These are phyloP conservation scores for Alternaria metachromatica DNA, from an alignment of 2,329 filamentous ascomycete species.

Conservation along the genomic window DNA sequence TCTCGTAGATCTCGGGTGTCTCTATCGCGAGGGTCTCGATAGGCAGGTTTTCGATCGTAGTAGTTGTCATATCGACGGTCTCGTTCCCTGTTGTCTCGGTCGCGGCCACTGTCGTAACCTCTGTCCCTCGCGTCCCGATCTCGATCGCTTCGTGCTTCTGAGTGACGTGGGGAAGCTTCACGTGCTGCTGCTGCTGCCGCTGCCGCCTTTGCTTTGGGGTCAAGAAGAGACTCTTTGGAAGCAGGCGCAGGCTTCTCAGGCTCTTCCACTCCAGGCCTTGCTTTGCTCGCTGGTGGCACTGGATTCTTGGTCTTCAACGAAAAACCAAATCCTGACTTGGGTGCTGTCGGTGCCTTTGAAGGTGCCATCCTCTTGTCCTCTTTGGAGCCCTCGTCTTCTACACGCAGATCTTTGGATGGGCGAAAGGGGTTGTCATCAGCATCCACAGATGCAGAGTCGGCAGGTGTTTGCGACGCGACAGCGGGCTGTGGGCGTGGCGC, in stretches of 20 bases:
- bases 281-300: conserved; percentile 60
- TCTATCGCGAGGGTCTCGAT: conserved; percentile 38
- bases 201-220: conserved; percentile 48
- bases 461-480: conserved; percentile 14
- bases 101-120: conserved; percentile 30
- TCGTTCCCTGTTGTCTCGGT: conserved; percentile 54
- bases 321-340: conserved; percentile 75
- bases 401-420: conserved; percentile 68
- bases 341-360: conserved; percentile 60
- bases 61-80: conserved; percentile 43
- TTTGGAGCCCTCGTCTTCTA: conserved; percentile 66
- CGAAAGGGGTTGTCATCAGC: conserved; percentile 68
- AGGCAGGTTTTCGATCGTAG: conserved; percentile 34
- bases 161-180: conserved; percentile 27
- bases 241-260: conserved; percentile 41
- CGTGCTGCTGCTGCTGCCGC: conserved; percentile 45
- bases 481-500: conserved; percentile 39
- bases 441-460: conserved; percentile 49
- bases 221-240: conserved; percentile 49
- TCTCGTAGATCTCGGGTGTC: conserved; percentile 27
- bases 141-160: conserved; percentile 33
- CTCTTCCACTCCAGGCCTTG: conserved; percentile 57
- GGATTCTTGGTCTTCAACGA: conserved; percentile 79
- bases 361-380: conserved; percentile 61
- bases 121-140: conserved; percentile 30